Conservation (phyloP, 2,329 filamentous ascomycete genomes). For the Lachnellula hyalina region DNA sequence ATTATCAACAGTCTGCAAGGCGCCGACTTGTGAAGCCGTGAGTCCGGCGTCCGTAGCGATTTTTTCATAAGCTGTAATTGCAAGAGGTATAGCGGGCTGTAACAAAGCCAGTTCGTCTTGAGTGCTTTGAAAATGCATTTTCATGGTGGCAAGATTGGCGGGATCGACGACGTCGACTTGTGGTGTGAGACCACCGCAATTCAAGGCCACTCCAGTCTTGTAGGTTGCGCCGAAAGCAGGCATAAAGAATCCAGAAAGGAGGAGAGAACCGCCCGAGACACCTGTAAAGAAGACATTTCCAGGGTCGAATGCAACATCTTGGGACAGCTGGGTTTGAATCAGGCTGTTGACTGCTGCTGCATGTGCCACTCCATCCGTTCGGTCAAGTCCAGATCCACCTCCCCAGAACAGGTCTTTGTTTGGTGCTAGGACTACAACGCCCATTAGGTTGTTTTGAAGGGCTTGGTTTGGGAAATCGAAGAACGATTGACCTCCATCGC, state of each 20-base stretch:
- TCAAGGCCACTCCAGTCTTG: conserved; percentile 45
- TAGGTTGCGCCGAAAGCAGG: conserved; percentile 39
- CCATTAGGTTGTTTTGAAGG: conserved; percentile 70
- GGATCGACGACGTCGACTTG: conserved; percentile 46
- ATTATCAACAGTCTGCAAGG: conserved; percentile 52
- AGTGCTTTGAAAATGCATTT: conserved; percentile 53
- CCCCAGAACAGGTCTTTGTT: conserved; percentile 54
- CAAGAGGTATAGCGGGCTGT: conserved; percentile 45
- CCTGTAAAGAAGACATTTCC: conserved; percentile 52
- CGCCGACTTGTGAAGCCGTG: conserved; percentile 39
- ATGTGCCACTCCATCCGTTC: conserved; percentile 51
- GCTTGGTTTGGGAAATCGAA: conserved; percentile 76
- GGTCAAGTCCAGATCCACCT: conserved; percentile 45
- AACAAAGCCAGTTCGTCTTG: conserved; percentile 44
- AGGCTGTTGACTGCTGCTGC: conserved; percentile 50
- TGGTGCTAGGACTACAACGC: conserved; percentile 64
- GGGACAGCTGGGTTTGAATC: conserved; percentile 43
- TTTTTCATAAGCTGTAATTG: conserved; percentile 47
- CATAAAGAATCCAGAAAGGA: conserved; percentile 53
- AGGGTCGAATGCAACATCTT: conserved; percentile 48
- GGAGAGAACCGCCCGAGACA: conserved; percentile 48
- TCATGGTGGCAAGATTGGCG: conserved; percentile 38
- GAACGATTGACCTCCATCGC: conserved; percentile 57
- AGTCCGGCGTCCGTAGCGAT: conserved; percentile 41
- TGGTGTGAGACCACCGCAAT: conserved; percentile 49